phyloP scores from a whole-genome alignment of 2,329 filamentous ascomycete species.

The Salinomyces thailandicus region DNA sequence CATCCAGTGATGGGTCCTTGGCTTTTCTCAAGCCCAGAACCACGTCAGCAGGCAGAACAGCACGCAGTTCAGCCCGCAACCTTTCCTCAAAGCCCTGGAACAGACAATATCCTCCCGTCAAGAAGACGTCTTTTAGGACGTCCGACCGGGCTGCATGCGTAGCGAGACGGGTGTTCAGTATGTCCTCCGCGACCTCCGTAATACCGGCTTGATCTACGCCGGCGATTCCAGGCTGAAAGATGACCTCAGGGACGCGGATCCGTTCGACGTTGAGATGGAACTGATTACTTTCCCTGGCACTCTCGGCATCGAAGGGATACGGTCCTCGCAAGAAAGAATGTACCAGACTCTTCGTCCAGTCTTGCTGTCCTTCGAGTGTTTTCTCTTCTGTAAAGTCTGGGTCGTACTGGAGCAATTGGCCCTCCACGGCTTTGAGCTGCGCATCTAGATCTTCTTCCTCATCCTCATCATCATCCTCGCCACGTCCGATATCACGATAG shows the following conservation, averaged over 20 bases:
- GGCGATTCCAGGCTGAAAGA: conserved; percentile 96
- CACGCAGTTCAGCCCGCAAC: conserved; percentile 59
- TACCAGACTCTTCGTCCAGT: conserved; percentile 87
- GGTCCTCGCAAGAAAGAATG: conserved; percentile 86
- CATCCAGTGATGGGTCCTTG: conserved; percentile 67
- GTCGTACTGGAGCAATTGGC: conserved; percentile 77
- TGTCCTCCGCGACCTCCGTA: conserved; percentile 82
- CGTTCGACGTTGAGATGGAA: conserved; percentile 97
- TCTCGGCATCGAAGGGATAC: conserved; percentile 71
- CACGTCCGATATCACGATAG: conserved; percentile 83
- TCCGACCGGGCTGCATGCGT: conserved; percentile 49
- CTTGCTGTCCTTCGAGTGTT: conserved; percentile 80
- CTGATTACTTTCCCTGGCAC: conserved; percentile 71
- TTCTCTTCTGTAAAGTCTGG: conserved; percentile 83
- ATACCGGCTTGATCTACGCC: conserved; percentile 96
- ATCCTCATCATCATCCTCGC: conserved; percentile 84
- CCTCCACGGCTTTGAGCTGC: conserved; percentile 65
- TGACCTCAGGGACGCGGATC: conserved; percentile 97
- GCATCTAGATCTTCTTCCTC: conserved; percentile 79
- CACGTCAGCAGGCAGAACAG: conserved; percentile 59
- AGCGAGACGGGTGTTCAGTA: conserved; percentile 68
- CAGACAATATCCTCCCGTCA: conserved; percentile 86
- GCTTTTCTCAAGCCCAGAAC: conserved; percentile 63
- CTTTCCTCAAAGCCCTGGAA: conserved; percentile 82
- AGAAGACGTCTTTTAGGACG: conserved; percentile 76